Evolutionary conservation across 2,329 filamentous ascomycete genomes (phyloP).

Genomic region (Scytalidium sp.): DNA sequence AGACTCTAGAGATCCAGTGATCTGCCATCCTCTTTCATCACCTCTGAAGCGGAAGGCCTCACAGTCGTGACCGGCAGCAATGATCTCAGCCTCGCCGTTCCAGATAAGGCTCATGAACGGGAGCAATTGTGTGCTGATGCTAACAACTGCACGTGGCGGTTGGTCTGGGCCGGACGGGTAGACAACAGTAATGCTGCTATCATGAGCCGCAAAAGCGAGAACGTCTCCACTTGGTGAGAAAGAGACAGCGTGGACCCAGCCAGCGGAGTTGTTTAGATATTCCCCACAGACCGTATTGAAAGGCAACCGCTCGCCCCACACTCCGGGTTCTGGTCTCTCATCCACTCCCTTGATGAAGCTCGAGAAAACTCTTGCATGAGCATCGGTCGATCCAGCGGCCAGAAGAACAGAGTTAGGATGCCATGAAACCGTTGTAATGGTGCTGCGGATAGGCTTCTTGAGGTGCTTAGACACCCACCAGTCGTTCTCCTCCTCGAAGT

Average conservation of each 20-base stretch:
- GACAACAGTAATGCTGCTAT: constrained; percentile 94
- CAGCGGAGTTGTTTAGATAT: constrained; percentile 91
- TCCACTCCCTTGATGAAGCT: constrained; percentile 96
- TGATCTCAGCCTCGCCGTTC: constrained; percentile 88
- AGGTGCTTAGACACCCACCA: constrained; percentile 99
- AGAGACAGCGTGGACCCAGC: constrained; percentile 90
- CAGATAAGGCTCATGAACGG: constrained; percentile 93
- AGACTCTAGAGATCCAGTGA: constrained; percentile 81
- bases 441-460: constrained; percentile 98
- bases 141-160: constrained; percentile 85
- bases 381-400: constrained; percentile 94
- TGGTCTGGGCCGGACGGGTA: constrained; percentile 92
- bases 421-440: constrained; percentile 92
- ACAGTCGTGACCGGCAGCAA: constrained; percentile 87
- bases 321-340: constrained; percentile 76
- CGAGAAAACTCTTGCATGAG: constrained; percentile 91
- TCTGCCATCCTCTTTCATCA: constrained; percentile 74
- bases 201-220: constrained; percentile 91
- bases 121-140: constrained; percentile 82
- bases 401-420: constrained; percentile 96
- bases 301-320: constrained; percentile 92
- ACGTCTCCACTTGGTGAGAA: constrained; percentile 92
- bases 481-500: constrained; percentile 99
- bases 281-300: constrained; percentile 99
- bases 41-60: constrained; percentile 90